Evolutionary conservation across 2,329 filamentous ascomycete species (phyloP), one percentile per base, ranked within the genome.

Genomic region (Fusarium torulosum): DNA sequence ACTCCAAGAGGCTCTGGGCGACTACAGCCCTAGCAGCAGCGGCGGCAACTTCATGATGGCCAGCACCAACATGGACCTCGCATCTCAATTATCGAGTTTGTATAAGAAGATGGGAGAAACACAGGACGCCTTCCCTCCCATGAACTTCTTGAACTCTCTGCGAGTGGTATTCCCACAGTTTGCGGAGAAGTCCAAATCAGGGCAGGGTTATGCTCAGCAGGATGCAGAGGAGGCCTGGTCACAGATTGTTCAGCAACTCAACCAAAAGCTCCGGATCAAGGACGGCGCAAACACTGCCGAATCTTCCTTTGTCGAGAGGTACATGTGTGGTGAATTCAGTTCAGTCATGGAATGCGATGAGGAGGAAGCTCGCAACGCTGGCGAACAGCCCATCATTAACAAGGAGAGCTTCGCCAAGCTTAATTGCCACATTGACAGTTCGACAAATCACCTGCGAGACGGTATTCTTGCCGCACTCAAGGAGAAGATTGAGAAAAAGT

Each of bases 201-300:
- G 93, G 21, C 85, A 90, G 59, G 94, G 92, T 8, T 98, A 91
- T 75, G 94, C 96, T n/a, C 96, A 99, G 80, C 96, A 99, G 80
- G 96, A 99, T 81, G 96, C 96, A 1, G 96, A 99, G 79, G 96
- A 99, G 79, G 96, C 95, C 45, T 99, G 95, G 94, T 96, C 95
- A 20, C 95, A 98, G 77, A 96, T 99, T 64, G 82, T 99, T 7
- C 89, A 91, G 43, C 92, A 95, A 75, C 82, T 99, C 37, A 89
- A 91, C 65, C 87, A 91, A 74, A 95, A 92, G 76, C 81, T 98
- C 50, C 90, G 88, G 75, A 79, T 91, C 67, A 89, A 87, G 72
- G 85, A 86, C 10, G 76, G 76, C 1, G 78, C 81, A 20, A 80
- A 80, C 19, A 79, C 82, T 4, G 76, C 82, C 4, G 85, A 89